Evolutionary conservation across 1,139 yeast species (phyloP).

Genomic region (Pichia sp.): DNA sequence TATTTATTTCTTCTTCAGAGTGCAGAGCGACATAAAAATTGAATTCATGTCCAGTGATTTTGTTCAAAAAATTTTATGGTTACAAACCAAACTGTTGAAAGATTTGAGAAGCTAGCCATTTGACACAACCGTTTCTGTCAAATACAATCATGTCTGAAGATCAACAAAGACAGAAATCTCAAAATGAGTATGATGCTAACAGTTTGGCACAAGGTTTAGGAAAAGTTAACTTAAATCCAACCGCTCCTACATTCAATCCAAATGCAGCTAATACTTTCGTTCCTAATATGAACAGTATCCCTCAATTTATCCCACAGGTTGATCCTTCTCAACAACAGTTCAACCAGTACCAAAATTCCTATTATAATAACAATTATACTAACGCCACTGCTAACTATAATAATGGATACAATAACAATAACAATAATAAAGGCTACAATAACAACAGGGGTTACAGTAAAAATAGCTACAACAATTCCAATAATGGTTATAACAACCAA

Average conservation of each 20-base stretch:
- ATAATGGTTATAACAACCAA: slow-evolving; percentile 15
- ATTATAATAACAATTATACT: slow-evolving; percentile 24
- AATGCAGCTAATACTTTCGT: slow-evolving; percentile 38
- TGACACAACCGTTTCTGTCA: background rate
- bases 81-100: no score
- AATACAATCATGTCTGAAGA: slow-evolving; percentile 38
- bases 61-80: no score
- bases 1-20: no score
- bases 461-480: slow-evolving; percentile 12
- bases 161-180: slow-evolving; percentile 19
- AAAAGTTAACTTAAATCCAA: slow-evolving; percentile 30
- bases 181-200: slow-evolving; percentile 37
- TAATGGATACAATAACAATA: slow-evolving; percentile 13
- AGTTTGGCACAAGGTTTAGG: slow-evolving; percentile 50
- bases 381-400: slow-evolving; percentile 14
- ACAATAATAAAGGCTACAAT: slow-evolving; percentile 9
- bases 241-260: slow-evolving; percentile 34
- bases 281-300: slow-evolving; percentile 30
- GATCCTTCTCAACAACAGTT: slow-evolving; percentile 22
- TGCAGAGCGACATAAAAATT: background rate
- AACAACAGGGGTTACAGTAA: slow-evolving; percentile 13
- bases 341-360: slow-evolving; percentile 22
- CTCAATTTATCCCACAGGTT: slow-evolving; percentile 24
- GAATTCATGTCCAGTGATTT: background rate
- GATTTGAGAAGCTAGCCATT: no score